Percentiles rank a stretch among this genome's conserved stretches.
These are phyloP conservation scores for Nemania serpens DNA, from an alignment of 2,329 filamentous ascomycete genomes.

Conservation along the genomic window DNA sequence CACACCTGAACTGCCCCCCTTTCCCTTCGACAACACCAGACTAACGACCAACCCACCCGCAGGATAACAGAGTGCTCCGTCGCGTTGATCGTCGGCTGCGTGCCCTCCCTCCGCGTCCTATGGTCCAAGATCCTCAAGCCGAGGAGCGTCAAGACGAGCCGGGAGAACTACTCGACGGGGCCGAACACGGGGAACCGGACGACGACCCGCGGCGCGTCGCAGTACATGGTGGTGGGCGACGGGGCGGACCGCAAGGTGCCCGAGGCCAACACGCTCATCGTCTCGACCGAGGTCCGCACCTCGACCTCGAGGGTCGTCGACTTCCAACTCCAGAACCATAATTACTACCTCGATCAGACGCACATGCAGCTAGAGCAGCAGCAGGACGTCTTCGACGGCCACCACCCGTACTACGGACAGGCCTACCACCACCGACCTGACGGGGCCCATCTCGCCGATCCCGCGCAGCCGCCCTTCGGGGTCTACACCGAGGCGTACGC, in stretches of 20 bases:
- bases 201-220: constrained; percentile 16
- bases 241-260: constrained; percentile 10
- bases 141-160: not conserved
- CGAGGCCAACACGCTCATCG: constrained; percentile 13
- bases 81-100: constrained; percentile 28
- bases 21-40: not conserved
- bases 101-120: constrained; percentile 23
- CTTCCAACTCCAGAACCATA: not conserved
- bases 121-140: constrained; percentile 28
- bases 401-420: not conserved
- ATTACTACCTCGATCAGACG: too few relatives aligned
- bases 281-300: constrained; percentile 24
- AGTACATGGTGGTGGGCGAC: constrained; percentile 19
- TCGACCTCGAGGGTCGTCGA: constrained; percentile 1
- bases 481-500: constrained; percentile 24
- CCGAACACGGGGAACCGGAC: constrained; percentile 13
- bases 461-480: constrained; percentile 14
- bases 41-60: not conserved
- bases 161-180: constrained; percentile 2
- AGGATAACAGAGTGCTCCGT: constrained; percentile 26
- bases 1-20: not conserved
- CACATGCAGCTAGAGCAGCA: not conserved
- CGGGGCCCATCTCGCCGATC: not conserved
- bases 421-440: not conserved
- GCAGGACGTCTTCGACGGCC: not conserved